These are phyloP conservation scores for Clitopilus passeckerianus DNA, from an alignment of 768 basidiomycete genomes.

Conservation along the genomic window DNA sequence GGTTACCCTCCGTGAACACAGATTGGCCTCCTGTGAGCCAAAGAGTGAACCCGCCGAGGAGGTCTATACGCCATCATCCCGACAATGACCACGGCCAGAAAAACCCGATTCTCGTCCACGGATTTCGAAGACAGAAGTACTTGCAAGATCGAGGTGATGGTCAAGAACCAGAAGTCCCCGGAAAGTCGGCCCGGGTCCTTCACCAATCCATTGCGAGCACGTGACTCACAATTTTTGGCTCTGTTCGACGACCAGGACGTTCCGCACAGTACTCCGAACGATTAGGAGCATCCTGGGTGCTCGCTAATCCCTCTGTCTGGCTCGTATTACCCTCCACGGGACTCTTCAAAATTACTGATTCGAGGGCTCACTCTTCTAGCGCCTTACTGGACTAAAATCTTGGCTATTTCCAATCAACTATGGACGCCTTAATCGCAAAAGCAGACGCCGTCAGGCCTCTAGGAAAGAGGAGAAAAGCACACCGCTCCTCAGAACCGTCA, in stretches of 20 bases:
- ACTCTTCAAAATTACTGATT: too few relatives aligned
- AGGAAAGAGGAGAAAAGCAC: slow-evolving; percentile 20
- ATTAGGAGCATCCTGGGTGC: neutral
- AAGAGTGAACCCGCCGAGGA: too few relatives aligned
- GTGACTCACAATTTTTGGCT: neutral
- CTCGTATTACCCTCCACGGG: too few relatives aligned
- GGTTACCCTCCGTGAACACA: too few relatives aligned
- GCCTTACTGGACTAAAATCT: too few relatives aligned
- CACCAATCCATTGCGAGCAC: neutral
- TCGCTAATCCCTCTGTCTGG: neutral
- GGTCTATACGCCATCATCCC: too few relatives aligned
- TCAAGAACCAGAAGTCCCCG: neutral
- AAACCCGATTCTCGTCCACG: neutral
- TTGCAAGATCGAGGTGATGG: neutral
- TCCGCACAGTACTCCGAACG: neutral
- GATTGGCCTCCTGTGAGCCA: too few relatives aligned
- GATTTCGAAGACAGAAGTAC: neutral
- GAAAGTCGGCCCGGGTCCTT: neutral
- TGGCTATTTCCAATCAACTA: slow-evolving; percentile 16
- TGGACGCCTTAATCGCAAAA: slow-evolving; percentile 74
- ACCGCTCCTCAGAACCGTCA: neutral
- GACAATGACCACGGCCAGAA: too few relatives aligned
- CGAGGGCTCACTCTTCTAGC: too few relatives aligned
- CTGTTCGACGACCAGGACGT: neutral
- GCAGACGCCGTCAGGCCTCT: slow-evolving; percentile 53